Conservation (phyloP, 768 basidiomycete species). For the Peribolospora kevripleyi region DNA sequence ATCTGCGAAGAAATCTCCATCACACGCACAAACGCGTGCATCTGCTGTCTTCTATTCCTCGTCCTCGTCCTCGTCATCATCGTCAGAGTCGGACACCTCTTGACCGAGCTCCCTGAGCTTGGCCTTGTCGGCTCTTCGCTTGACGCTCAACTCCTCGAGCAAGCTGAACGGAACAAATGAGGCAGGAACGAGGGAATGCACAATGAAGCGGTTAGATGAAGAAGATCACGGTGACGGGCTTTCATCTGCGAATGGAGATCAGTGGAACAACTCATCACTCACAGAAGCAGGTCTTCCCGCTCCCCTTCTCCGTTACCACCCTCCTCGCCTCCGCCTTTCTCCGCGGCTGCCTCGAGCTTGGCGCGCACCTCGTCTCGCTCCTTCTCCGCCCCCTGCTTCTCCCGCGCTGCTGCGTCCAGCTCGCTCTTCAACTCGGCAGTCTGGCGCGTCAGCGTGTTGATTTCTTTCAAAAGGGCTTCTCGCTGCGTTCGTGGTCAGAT, state of each 20-base stretch:
- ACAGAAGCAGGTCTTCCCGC: constrained; percentile 78
- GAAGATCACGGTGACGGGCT: too few species aligned
- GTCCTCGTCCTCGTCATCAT: constrained; percentile 38
- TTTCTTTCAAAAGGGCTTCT: too few species aligned
- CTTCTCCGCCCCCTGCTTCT: constrained; percentile 6
- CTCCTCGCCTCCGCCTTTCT: constrained; percentile 34
- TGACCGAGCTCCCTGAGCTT: constrained; percentile 45
- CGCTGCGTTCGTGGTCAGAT: too few species aligned
- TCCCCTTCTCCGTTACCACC: constrained; percentile 68
- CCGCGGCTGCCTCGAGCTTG: neutral
- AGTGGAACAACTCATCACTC: too few species aligned
- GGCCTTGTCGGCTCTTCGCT: constrained; percentile 61
- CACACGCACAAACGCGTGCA: too few species aligned
- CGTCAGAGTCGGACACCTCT: constrained; percentile 77
- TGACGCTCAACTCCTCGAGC: constrained; percentile 69
- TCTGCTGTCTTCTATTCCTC: constrained; percentile 21
- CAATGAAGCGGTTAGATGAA: too few species aligned
- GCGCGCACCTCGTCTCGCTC: constrained; percentile 11
- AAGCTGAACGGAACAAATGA: constrained; percentile 17
- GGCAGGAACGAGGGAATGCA: too few species aligned
- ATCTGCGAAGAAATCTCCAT: too few species aligned
- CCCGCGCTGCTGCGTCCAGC: neutral
- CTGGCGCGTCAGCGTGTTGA: constrained; percentile 10
- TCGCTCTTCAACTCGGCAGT: too few species aligned
- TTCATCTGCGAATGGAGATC: too few species aligned